Evolutionary conservation across 768 basidiomycete species (phyloP), one percentile per base, ranked within the genome.

Genomic region (Leucocoprinus leucothites): DNA sequence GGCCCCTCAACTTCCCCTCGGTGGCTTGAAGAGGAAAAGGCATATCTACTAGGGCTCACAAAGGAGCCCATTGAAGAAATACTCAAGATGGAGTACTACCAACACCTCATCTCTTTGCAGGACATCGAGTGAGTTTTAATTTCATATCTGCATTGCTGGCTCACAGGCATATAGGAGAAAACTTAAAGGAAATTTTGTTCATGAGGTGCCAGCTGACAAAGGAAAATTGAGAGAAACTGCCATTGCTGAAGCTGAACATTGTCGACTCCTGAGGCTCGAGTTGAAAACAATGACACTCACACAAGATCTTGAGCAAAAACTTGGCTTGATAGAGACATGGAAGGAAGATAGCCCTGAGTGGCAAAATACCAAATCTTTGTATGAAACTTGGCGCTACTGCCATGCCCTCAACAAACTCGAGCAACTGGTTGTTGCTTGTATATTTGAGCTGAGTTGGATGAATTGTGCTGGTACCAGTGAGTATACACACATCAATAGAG

Each of bases 361-460:
- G 56, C 38, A 13, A 9, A 36, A 26, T 3, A 57, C 58, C 0
- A 45, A 42, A 0, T 35, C 4, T 0, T 25, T 61, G 19, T 51
- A 58, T 0, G 18, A 16, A 0, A 31, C 21, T 9, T 44, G 42
- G 0, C 41, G 54, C 0, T 61, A 63, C 21, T 61, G 63, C 5
- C 45, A 59, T 26, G 53, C 48, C 18, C 49, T 70, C 1, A 63
- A 70, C 49, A 9, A 22, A 5, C 53, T 66, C 18, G 63, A 70
- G 52, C 46, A 44, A 1, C 56, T 67, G 5, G 40, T 68, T 8
- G 57, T 66, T 7, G 48, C 53, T 1, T 28, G 60, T 19, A 61
- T 68, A 60, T 66, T 68, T 57, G 62, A 68, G 53, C 58, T 68
- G 1, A 59, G 57, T 1, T 65, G 65, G 46, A 63, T 64, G 58